Base-by-base conservation (phyloP, 2,329 filamentous ascomycete species). In the Fusarium papillatum region DNA sequence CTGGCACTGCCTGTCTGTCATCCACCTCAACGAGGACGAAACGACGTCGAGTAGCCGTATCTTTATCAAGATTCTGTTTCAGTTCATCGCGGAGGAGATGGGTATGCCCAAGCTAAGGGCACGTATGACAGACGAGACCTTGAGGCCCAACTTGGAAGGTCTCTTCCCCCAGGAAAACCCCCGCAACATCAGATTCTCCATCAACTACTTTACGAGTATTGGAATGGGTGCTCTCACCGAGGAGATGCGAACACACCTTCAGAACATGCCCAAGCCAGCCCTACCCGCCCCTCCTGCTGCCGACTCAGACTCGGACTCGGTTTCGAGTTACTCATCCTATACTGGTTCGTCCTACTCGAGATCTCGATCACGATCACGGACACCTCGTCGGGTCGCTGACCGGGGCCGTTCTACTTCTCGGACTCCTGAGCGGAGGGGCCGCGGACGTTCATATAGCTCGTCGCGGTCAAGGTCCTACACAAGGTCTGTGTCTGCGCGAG, bases 171-270 rank as follows among this genome's bases (percentile, higher is more conserved):
- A 88, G 72, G 96, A 98, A 83, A 95, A 95, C 80, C 92, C 95
- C 29, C 93, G 95, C 81, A 97, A 98, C 84, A 95, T 96, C 46
- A 93, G 96, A 66, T 99, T 99, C 88, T 95, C 96, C 63, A 98
- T 99, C 92, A 99, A 99, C 86, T 99, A 98, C 89, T 98, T 99
- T 84, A 99, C 97, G 13, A 97, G 95, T 80, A 98, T 99, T 80
- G 95, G 96, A 70, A 97, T 99, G 94, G 97, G 97, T 82, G 92
- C 91, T 29, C 89, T 99, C 73, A 99, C 97, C 3, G 97, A 99
- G 82, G 94, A 95, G 77, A 98, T 98, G 95, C 93, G 97, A 83
- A 95, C 97, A 80, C 92, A 93, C 82, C 89, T 99, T 68, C 94
- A 96, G 83, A 98, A 95, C 81, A 91, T 97, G 84, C 96, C 96